Base-by-base conservation (phyloP, 2,329 filamentous ascomycete genomes). In the Coniochaeta hoffmannii region DNA sequence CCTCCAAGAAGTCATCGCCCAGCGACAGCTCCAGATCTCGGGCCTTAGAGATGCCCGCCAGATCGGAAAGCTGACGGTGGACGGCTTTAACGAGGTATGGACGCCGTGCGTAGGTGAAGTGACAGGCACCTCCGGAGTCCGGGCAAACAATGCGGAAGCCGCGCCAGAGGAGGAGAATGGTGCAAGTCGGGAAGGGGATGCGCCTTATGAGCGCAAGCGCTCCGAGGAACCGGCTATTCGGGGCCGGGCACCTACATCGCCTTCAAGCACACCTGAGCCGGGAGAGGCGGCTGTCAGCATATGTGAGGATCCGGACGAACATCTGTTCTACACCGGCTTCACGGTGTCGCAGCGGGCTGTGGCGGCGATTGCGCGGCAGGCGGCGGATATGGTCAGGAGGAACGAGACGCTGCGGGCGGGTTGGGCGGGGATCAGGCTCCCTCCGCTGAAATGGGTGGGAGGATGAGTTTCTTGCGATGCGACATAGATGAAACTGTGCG, bases 261-360 rank as follows among this genome's bases (percentile, higher is more conserved):
- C 22, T 12, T n/a, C 22, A n/a, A n/a, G 49, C 49, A 14, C 15
- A 10, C 2, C 28, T 14, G 9, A 2, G 19, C 11, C 49, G n/a
- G 55, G n/a, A 2, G 50, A 35, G 8, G 11, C 30, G 24, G 19
- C 26, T 15, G 19, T 7, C 24, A 3, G 11, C 28, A n/a, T 28
- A 11, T 32, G 28, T 22, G 17, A 52, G 11, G n/a, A 2, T 3
- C 76, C 76, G 1, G 66, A 75, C 14, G 68, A 75, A 12, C 76
- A 79, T 57, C 67, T 84, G 2, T 83, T 81, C 63, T 77, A 75
- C 64, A 77, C 79, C 51, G 68, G 71, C 0, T 81, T 80, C 41
- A 76, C 71, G 0, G 65, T 82, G 4, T 69, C 69, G 14, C 59
- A 60, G 36, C 63, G 66, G 22, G 73, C 69, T 15, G 71, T 74